A percentile compares a stretch with the other conserved stretches of the same genome.
phyloP scores from a whole-genome alignment of 164 flowering plant species.

The Aristolochia contorta region DNA sequence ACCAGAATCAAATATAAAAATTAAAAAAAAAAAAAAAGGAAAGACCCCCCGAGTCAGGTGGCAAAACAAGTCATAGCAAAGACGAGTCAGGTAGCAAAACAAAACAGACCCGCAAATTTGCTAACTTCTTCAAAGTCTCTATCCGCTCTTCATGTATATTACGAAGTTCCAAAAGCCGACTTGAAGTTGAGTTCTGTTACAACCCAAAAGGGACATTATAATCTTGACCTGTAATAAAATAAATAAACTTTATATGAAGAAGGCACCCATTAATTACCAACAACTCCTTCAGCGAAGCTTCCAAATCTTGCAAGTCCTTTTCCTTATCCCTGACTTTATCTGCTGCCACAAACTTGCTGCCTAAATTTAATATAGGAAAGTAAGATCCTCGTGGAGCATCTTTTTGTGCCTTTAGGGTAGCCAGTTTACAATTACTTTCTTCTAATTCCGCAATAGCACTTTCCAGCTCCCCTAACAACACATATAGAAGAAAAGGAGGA shows the following conservation, averaged over 20 bases:
- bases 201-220: constrained; percentile 4
- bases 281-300: constrained; percentile 54
- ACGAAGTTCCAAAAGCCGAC: constrained; percentile 44
- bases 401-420: constrained; percentile 51
- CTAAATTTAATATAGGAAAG: constrained; percentile 54
- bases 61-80: not conserved
- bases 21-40: not conserved
- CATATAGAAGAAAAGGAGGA: not conserved
- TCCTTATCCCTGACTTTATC: constrained; percentile 61
- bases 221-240: constrained; percentile 2
- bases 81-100: not conserved
- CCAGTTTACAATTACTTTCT: constrained; percentile 49
- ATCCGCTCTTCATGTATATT: constrained; percentile 67
- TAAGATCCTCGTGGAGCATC: constrained; percentile 52
- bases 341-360: constrained; percentile 35
- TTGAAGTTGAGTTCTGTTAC: constrained; percentile 56
- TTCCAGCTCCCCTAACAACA: constrained; percentile 63
- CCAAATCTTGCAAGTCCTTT: constrained; percentile 72
- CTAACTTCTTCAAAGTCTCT: constrained; percentile 39
- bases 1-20: not conserved
- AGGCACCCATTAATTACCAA: constrained; percentile 32
- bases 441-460: constrained; percentile 47
- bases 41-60: not conserved
- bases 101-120: constrained; percentile 52
- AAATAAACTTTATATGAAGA: constrained; percentile 1